phyloP scores from a whole-genome alignment of 768 basidiomycete species.

The Mycena chlorophos region DNA sequence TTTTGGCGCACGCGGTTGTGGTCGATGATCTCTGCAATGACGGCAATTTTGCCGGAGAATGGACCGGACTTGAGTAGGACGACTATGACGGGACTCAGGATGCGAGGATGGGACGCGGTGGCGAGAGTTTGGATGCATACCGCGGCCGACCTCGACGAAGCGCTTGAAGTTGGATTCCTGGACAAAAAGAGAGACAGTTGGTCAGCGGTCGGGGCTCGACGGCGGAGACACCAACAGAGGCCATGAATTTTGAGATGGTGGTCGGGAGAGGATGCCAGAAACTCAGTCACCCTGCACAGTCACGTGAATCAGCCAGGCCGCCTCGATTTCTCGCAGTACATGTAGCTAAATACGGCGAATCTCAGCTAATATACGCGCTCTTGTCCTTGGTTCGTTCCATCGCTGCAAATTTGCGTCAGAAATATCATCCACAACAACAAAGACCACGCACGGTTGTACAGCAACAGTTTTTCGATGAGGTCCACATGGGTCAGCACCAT shows the following conservation, averaged over 20 bases:
- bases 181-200: background rate
- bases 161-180: conserved; percentile 91
- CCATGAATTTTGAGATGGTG: no score
- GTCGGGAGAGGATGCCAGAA: no score
- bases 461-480: conserved; percentile 93
- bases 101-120: background rate
- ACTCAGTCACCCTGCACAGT: no score
- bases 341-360: no score
- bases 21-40: conserved; percentile 97
- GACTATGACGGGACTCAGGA: conserved; percentile 45
- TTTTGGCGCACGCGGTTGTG: conserved; percentile 83
- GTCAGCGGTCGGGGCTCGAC: no score
- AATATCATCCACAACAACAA: background rate
- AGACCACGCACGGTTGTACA: conserved; percentile 82
- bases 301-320: no score
- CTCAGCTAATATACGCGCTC: background rate
- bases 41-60: conserved; percentile 83
- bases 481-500: conserved; percentile 99
- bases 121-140: conserved; percentile 46
- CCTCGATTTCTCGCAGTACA: no score
- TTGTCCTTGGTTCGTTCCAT: conserved; percentile 26
- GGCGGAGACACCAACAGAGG: no score
- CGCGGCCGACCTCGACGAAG: conserved; percentile 98
- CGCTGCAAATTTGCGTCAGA: conserved; percentile 8
- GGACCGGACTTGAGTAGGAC: conserved; percentile 93